A percentile compares a stretch with the other conserved stretches of the same genome.
These are phyloP conservation scores for Suhomyces maxii DNA, from an alignment of 1,139 yeast species.

Conservation along the genomic window DNA sequence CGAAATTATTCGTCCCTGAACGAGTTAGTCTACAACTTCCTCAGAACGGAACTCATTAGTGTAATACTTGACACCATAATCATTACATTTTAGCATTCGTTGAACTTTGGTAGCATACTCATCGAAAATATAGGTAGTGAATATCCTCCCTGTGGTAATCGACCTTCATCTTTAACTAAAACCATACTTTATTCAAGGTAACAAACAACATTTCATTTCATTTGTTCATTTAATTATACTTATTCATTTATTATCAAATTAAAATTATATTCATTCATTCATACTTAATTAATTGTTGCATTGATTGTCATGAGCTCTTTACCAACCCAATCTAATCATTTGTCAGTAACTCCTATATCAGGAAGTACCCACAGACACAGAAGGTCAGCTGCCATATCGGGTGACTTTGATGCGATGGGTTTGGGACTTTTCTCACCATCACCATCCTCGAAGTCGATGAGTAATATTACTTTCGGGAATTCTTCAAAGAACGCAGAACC, in stretches of 20 bases:
- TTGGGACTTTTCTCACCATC: constrained; percentile 39
- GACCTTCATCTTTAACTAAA: no score
- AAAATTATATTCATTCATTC: no score
- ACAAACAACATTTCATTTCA: not conserved
- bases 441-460: constrained; percentile 12
- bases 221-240: not conserved
- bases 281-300: not conserved
- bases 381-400: constrained; percentile 72
- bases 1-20: not conserved
- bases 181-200: no score
- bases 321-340: constrained; percentile 14
- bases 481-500: constrained; percentile 1
- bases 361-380: constrained; percentile 62
- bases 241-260: not conserved
- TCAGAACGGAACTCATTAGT: not conserved
- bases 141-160: no score
- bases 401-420: constrained; percentile 60
- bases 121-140: no score
- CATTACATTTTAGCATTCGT: not conserved
- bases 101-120: no score
- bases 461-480: constrained; percentile 5
- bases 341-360: constrained; percentile 14
- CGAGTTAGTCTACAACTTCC: not conserved
- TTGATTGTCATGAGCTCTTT: constrained; percentile 13
- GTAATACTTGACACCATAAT: not conserved